Evolutionary conservation across 1,284 basidiomycete genomes (phyloP), one percentile per base, ranked within the genome.

Genomic region (Moesziomyces sp.): DNA sequence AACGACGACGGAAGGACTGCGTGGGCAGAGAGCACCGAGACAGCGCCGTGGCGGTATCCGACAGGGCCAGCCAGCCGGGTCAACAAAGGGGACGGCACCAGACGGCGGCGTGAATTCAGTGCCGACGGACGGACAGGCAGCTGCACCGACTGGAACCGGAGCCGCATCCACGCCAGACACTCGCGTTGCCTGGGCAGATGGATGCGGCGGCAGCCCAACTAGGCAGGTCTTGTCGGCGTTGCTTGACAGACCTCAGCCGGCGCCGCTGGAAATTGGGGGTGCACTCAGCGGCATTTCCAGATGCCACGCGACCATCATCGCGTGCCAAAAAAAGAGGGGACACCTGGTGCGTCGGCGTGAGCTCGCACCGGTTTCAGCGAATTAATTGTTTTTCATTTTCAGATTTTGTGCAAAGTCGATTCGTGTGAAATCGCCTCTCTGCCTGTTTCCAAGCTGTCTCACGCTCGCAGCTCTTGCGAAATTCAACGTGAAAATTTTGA

Each of bases 311-410:
- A 42, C 7, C 8, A 44, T 19, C 13, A 43, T 21, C 13, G 45
- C 10, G 16, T 40, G 38, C 38, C 16, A 23, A 6, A 52, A 52
- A 58, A 52, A 42, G 38, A 51, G 57, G 57, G 57, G 49, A 58
- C 50, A 47, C 35, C 33, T 35, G 46, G 35, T 44, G 35, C 52
- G 35, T 46, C 26, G 38, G 44, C 19, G 11, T 54, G 38, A 35
- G 24, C 26, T 52, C 43, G 43, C 35, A 28, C 10, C 42, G 28
- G 28, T 43, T 13, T 28, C 44, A 44, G 40, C 26, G 24, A 16
- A 23, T 28, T 7, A 23, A 24, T 24, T 48, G 18, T 24, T 24
- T 48, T 42, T 26, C 21, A n/a, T 51, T 51, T 40, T 16, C 38
- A 6, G 28, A 45, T 42, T 40, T 19, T 52, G 3, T 52, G 3